phyloP scores from a whole-genome alignment of 2,329 filamentous ascomycete genomes.

The Xylaria sp. region DNA sequence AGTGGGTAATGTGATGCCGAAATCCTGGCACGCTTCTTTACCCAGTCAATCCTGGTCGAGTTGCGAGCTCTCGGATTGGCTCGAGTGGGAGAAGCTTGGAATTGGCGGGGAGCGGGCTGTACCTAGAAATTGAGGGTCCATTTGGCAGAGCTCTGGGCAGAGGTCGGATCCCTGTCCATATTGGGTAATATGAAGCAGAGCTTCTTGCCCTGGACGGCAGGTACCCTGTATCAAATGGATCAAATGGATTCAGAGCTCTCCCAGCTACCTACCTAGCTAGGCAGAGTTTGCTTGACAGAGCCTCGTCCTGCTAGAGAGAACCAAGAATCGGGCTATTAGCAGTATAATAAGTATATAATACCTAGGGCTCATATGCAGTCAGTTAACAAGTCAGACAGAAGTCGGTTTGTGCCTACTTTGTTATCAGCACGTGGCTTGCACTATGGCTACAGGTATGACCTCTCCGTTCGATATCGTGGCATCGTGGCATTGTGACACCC shows the following conservation, averaged over 20 bases:
- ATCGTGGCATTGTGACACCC: not conserved
- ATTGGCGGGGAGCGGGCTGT: slow-evolving; percentile 13
- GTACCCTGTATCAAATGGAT: not conserved
- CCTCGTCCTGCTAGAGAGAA: not conserved
- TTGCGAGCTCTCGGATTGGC: slow-evolving; percentile 35
- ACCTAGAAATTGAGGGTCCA: not conserved
- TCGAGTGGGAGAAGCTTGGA: slow-evolving; percentile 25
- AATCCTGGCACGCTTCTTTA: slow-evolving; percentile 36
- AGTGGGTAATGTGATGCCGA: slow-evolving; percentile 43
- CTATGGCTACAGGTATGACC: not conserved
- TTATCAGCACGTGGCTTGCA: slow-evolving; percentile 6
- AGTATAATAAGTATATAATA: not conserved
- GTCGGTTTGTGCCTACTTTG: not conserved
- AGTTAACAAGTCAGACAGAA: not conserved
- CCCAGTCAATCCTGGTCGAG: slow-evolving; percentile 14
- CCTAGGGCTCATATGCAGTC: not conserved
- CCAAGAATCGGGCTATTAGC: not conserved
- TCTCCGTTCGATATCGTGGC: not conserved
- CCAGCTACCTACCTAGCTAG: not conserved
- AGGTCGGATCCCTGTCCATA: slow-evolving; percentile 1
- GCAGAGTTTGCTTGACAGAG: not conserved
- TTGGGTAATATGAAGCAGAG: slow-evolving; percentile 5
- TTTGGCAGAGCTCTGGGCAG: not conserved
- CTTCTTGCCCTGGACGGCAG: slow-evolving; percentile 2
- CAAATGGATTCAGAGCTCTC: slow-evolving; percentile 2